Evolutionary conservation across 2,329 filamentous ascomycete species (phyloP), one percentile per base, ranked within the genome.

Genomic region (Curvularia spicifera): DNA sequence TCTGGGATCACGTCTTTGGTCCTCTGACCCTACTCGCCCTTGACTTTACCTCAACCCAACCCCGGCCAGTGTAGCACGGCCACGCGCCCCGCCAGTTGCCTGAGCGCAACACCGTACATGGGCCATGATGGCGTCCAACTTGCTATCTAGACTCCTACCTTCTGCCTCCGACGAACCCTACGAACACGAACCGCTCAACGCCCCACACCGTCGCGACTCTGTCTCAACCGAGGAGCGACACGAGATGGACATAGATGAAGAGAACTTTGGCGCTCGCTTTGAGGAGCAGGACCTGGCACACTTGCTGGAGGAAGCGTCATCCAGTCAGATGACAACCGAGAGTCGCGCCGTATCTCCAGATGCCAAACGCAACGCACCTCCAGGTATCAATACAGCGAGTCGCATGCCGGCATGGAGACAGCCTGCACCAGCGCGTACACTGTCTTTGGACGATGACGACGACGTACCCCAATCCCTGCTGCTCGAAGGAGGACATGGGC

Each of bases 381-480:
- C 63, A 18, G 64, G 73, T 42, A 71, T 73, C 59, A 63, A 70
- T 48, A 61, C 63, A 12, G 53, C 66, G 47, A 65, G 59, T 71
- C 75, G 73, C 56, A 71, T 72, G 42, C 72, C 71, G 48, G 67
- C 66, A 24, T 79, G 78, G 78, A 75, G 77, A 64, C 73, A 75
- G 40, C 64, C 73, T 33, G 54, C 58, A 18, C 59, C 64, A 52
- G 63, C 59, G 33, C 68, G 60, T 46, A 57, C 53, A 10, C 44
- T 60, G 5, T 65, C 65, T 6, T 39, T 70, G 33, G 84, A 86
- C 48, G 81, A 83, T 35, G 85, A 88, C 66, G 64, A 67, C 42
- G 65, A 70, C 40, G 87, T 89, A 2, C 87, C 87, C 2, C 82
- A 83, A 53, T 89, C 87, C 8, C 76, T 89, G 37, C 76, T 89